phyloP scores from a whole-genome alignment of 208 protist genomes.

The Leishmania lainsoni region DNA sequence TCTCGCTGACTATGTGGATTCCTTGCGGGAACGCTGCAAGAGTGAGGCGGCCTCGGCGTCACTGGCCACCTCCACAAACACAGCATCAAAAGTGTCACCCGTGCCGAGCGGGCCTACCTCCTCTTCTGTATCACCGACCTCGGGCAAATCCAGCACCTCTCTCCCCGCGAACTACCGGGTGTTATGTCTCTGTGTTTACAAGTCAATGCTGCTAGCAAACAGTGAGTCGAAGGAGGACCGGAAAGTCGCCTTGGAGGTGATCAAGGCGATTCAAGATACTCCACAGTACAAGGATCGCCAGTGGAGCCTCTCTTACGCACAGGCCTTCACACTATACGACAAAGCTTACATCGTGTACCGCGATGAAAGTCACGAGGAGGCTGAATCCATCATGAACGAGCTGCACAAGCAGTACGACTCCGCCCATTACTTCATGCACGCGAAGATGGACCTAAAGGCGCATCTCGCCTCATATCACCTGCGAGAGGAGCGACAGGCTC shows the following conservation, averaged over 20 bases:
- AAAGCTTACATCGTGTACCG: conserved; percentile 37
- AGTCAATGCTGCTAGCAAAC: conserved; percentile 42
- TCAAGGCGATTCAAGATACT: conserved; percentile 32
- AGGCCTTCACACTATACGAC: conserved; percentile 44
- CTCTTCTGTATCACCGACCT: not conserved
- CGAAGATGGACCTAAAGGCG: conserved; percentile 33
- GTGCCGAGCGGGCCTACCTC: not conserved
- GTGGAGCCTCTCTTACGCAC: conserved; percentile 44
- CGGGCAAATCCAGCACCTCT: not conserved
- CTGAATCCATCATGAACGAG: conserved; percentile 25
- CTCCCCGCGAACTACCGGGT: conserved; percentile 29
- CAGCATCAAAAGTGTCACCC: not conserved
- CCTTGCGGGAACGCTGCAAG: not conserved
- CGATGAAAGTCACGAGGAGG: conserved; percentile 22
- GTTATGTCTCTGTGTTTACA: conserved; percentile 25
- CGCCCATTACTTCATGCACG: conserved; percentile 49
- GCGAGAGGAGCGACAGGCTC: conserved; percentile 11
- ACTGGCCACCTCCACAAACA: not conserved
- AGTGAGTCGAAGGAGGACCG: conserved; percentile 23
- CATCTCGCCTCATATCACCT: conserved; percentile 40
- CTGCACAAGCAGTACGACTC: conserved; percentile 46
- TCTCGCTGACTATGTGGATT: conserved; percentile 17
- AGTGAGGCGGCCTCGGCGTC: not conserved
- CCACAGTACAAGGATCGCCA: conserved; percentile 48
- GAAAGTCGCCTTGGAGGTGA: conserved; percentile 8